These are phyloP conservation scores for Castanospermum australe DNA, from an alignment of 306 rosid species.

Conservation along the genomic window DNA sequence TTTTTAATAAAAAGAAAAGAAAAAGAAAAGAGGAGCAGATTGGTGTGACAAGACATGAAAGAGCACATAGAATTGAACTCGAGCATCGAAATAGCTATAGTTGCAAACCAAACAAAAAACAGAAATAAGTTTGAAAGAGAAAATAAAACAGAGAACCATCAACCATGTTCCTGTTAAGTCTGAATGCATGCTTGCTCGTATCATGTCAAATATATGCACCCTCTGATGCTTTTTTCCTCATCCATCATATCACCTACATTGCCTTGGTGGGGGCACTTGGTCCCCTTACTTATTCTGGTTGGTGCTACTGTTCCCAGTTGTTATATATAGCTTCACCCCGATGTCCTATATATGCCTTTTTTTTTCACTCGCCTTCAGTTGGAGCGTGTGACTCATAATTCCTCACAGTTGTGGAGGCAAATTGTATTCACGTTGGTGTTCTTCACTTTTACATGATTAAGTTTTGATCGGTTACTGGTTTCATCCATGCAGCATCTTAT, in stretches of 20 bases:
- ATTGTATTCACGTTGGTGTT: not conserved
- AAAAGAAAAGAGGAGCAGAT: not conserved
- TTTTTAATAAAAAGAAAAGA: too few relatives aligned
- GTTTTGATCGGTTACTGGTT: not conserved
- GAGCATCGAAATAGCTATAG: slow-evolving; percentile 20
- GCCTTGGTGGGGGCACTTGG: slow-evolving; percentile 41
- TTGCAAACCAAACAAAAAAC: slow-evolving; percentile 20
- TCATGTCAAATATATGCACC: slow-evolving; percentile 36
- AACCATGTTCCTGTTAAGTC: not conserved
- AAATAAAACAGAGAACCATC: slow-evolving; percentile 27
- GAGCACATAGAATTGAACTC: slow-evolving; percentile 1
- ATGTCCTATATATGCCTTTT: not conserved
- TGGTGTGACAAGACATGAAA: slow-evolving; percentile 50
- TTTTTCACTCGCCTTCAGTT: not conserved
- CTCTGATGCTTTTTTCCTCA: slow-evolving; percentile 38
- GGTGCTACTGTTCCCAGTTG: slow-evolving; percentile 16
- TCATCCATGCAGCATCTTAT: slow-evolving; percentile 16
- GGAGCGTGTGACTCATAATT: not conserved
- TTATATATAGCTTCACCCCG: not conserved
- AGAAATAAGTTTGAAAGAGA: slow-evolving; percentile 1
- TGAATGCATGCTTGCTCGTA: slow-evolving; percentile 35
- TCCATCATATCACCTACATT: slow-evolving; percentile 57
- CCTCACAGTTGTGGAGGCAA: not conserved
- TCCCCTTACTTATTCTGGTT: slow-evolving; percentile 26
- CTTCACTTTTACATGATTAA: not conserved